Evolutionary conservation across 1,139 yeast genomes (phyloP).

Genomic region (Arxiozyma bovina): DNA sequence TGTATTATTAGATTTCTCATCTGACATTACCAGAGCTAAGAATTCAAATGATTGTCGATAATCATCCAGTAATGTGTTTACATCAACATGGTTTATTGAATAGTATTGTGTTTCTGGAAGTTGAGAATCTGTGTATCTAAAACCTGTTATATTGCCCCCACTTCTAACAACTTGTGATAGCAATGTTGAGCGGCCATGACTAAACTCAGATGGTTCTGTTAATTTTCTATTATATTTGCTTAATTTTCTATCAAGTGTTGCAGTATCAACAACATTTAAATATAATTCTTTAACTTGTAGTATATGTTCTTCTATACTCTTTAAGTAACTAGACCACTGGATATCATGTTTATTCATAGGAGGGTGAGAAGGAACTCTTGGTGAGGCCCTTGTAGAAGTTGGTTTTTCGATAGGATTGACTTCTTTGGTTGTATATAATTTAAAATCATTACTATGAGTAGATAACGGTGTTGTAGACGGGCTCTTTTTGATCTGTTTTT

Average conservation of each 20-base stretch:
- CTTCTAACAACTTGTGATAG: slow-evolving; percentile 51
- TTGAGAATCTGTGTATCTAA: slow-evolving; percentile 27
- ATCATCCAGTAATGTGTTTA: slow-evolving; percentile 13
- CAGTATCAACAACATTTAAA: slow-evolving; percentile 36
- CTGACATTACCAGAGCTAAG: not conserved
- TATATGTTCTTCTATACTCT: slow-evolving; percentile 61
- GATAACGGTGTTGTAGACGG: not conserved
- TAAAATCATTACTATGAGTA: not conserved
- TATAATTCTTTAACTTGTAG: slow-evolving; percentile 50
- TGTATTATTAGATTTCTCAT: slow-evolving; percentile 4
- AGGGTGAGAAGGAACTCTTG: not conserved
- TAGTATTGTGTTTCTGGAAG: slow-evolving; percentile 23
- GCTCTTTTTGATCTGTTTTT: not conserved
- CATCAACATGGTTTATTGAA: slow-evolving; percentile 10
- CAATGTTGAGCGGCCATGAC: slow-evolving; percentile 25
- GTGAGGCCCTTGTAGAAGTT: not conserved
- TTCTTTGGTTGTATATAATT: slow-evolving; percentile 1
- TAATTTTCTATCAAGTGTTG: slow-evolving; percentile 40
- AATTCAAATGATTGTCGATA: slow-evolving; percentile 11
- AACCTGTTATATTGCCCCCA: slow-evolving; percentile 38
- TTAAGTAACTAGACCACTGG: slow-evolving; percentile 55
- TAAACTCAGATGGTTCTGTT: slow-evolving; percentile 49
- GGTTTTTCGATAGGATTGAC: not conserved
- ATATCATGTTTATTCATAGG: slow-evolving; percentile 48
- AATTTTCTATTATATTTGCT: slow-evolving; percentile 45